Evolutionary conservation across 306 rosid species (phyloP).

Genomic region (Canavalia gladiata): DNA sequence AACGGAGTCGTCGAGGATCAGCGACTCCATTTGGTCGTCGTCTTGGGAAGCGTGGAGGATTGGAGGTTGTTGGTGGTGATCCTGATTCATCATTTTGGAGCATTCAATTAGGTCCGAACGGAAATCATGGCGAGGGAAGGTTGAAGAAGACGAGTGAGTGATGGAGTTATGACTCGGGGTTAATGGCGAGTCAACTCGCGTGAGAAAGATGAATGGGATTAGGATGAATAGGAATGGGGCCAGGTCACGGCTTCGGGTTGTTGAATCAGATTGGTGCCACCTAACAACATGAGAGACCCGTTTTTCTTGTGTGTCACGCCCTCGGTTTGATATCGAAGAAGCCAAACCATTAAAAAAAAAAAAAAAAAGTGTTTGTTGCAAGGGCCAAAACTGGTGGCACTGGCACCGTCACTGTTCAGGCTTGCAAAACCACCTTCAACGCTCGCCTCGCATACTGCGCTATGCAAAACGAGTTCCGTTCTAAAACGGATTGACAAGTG

Average conservation of each 20-base stretch:
- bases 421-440: no score
- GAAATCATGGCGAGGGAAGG: constrained; percentile 26
- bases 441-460: neutral
- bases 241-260: neutral
- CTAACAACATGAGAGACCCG: neutral
- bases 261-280: neutral
- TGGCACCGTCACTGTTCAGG: neutral
- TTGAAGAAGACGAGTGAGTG: constrained; percentile 18
- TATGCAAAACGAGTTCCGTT: neutral
- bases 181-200: constrained; percentile 40
- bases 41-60: constrained; percentile 48
- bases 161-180: constrained; percentile 36
- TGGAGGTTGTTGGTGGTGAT: constrained; percentile 1
- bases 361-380: no score
- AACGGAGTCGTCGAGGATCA: constrained; percentile 55
- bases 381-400: neutral
- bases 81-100: constrained; percentile 55
- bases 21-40: constrained; percentile 54
- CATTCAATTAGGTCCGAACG: neutral
- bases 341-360: neutral
- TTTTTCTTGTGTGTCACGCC: constrained; percentile 19
- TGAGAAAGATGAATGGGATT: neutral
- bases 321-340: neutral
- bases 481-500: neutral
- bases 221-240: neutral